Evolutionary conservation across 768 basidiomycete species (phyloP), one percentile per base, ranked within the genome.

Genomic region (Tephrocybe rancida): DNA sequence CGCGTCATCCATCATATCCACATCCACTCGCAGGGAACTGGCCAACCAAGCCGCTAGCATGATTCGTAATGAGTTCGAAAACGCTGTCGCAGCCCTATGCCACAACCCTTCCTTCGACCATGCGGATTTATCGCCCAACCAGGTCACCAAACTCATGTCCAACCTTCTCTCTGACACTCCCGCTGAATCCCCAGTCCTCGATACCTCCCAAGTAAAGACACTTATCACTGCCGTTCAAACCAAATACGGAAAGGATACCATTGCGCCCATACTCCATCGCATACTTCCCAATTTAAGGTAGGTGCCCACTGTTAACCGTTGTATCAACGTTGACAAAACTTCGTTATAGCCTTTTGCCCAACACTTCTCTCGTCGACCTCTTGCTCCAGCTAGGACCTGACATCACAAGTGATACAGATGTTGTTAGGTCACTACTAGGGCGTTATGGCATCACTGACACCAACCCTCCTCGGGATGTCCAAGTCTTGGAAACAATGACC

Each of bases 101-200:
- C 89, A 90, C 61, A 86, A 84, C 45, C 87, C 90, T 11, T 86
- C 86, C 35, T 90, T 92, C 63, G 92, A 94, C 68, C 84, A 88
- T 63, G 86, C 86, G 39, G 89, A 92, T 68, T 76, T 94, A 54
- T 81, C 82, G 19, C 84, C 87, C 11, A 77, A 78, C 43, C 92
- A 92, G 63, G 77, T 92, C 54, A 80, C 84, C 56, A 90, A 90
- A 74, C 74, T 95, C 59, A 80, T 95, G 74, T 78, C 85, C 44
- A 93, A 92, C 67, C 76, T 95, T 54, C 79, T 95, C 56, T 86
- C 81, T 30, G 86, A 90, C 65, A 72, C 81, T 3, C 78, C 82
- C n/a, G 68, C 77, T 38, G 92, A 93, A 58, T 71, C 83, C 19
- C 87, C 90, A 44, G 72, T 87, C 29, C 70, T 94, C 56, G 91